These are phyloP conservation scores for Ophiosphaerella korrae DNA, from an alignment of 2,329 filamentous ascomycete genomes.

Conservation along the genomic window DNA sequence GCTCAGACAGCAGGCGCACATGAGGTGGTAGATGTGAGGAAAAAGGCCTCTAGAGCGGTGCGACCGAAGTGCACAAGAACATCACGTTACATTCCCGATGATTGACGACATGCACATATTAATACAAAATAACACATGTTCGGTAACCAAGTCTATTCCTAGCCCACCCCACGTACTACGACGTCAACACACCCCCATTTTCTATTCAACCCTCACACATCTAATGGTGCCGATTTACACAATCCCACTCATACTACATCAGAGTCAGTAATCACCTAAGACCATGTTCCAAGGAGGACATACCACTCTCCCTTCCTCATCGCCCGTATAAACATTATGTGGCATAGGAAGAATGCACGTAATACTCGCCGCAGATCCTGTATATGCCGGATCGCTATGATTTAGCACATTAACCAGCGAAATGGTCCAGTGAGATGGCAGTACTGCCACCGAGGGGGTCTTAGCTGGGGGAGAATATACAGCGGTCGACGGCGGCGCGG, in stretches of 20 bases:
- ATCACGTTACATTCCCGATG: too few relatives aligned
- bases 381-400: conserved; percentile 69
- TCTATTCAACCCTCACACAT: background rate
- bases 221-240: conserved; percentile 54
- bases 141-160: background rate
- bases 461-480: background rate
- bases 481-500: conserved; percentile 53
- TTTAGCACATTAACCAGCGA: conserved; percentile 82
- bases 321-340: conserved; percentile 86
- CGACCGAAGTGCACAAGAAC: too few relatives aligned
- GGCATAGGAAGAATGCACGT: conserved; percentile 86
- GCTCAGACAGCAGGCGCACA: background rate
- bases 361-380: conserved; percentile 64
- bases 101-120: too few relatives aligned
- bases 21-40: too few relatives aligned
- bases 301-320: conserved; percentile 84
- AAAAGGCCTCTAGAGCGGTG: too few relatives aligned
- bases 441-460: conserved; percentile 34
- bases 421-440: conserved; percentile 67
- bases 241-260: conserved; percentile 62
- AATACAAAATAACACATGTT: too few relatives aligned
- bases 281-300: conserved; percentile 15
- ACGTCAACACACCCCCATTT: too few relatives aligned
- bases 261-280: conserved; percentile 10
- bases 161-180: background rate